Evolutionary conservation across 192 early-diverging fungal genomes (phyloP).

Genomic region (Podochytrium sp.): DNA sequence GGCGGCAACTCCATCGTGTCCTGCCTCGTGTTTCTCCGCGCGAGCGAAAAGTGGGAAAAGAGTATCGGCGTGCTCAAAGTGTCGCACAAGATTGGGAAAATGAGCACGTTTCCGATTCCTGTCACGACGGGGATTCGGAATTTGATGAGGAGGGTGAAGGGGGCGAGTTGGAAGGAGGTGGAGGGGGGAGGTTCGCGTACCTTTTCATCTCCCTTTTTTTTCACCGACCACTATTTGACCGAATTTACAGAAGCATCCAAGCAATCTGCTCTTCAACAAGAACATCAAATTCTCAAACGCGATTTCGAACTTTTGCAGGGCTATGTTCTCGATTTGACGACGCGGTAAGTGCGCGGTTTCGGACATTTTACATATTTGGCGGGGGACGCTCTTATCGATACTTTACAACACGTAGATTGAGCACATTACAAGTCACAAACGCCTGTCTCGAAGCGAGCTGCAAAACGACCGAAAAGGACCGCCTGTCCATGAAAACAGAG

Average conservation of each 20-base stretch:
- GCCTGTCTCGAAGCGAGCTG: conserved; percentile 16
- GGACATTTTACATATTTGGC: not conserved
- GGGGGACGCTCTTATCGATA: not conserved
- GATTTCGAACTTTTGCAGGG: conserved; percentile 5
- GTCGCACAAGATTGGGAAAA: not conserved
- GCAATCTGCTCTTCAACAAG: not conserved
- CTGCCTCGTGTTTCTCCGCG: not conserved
- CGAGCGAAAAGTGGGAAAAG: not conserved
- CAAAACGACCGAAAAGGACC: conserved; percentile 25
- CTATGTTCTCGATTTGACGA: conserved; percentile 15
- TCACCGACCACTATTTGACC: no score
- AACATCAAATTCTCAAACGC: not conserved
- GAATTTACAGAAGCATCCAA: no score
- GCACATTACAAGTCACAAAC: conserved; percentile 4
- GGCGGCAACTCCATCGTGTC: conserved; percentile 15
- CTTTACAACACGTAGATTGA: not conserved
- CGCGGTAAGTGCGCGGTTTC: not conserved
- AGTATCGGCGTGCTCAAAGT: not conserved
- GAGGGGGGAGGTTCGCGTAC: no score
- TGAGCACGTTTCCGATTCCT: not conserved
- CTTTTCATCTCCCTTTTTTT: no score
- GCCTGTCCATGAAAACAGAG: conserved; percentile 19
- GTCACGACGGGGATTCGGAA: conserved; percentile 6
- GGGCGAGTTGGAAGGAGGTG: no score
- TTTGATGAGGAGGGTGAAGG: not conserved